Percentiles rank a stretch among this genome's conserved stretches.
phyloP scores from a whole-genome alignment of 2,329 filamentous ascomycete species.

The Paraphoma sp. region DNA sequence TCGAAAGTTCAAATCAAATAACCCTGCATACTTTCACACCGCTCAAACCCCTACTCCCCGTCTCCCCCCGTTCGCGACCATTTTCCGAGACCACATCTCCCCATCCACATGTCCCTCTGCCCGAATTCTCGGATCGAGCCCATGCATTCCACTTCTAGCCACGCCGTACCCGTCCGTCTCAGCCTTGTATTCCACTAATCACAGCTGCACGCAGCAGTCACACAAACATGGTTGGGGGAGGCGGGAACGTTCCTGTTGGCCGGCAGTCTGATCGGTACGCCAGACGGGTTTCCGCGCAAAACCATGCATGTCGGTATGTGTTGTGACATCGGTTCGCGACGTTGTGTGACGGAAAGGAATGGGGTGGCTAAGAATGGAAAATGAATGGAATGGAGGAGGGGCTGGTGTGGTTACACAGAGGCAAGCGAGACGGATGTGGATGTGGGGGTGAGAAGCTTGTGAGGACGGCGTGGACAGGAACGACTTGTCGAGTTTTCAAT shows the following conservation, averaged over 20 bases:
- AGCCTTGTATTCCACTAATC: no score
- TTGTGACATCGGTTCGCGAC: no score
- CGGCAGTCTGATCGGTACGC: conserved; percentile 1
- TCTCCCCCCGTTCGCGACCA: neutral
- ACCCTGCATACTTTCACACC: neutral
- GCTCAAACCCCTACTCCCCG: neutral
- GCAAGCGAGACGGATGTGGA: neutral
- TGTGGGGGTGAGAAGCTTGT: conserved; percentile 19
- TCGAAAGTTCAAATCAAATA: neutral
- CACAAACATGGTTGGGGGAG: no score
- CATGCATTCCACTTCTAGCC: neutral
- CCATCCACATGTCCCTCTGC: neutral
- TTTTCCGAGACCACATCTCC: neutral
- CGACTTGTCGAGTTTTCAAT: no score
- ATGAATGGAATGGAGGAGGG: no score
- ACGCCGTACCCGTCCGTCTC: no score
- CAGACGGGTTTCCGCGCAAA: neutral
- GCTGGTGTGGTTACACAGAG: conserved; percentile 2
- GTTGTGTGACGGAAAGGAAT: neutral
- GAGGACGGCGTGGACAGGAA: neutral
- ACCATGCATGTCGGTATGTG: neutral
- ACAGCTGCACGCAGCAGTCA: no score
- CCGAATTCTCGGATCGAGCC: neutral
- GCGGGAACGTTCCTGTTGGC: no score
- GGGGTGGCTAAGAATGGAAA: neutral